Percentiles rank a stretch among this genome's conserved stretches.
These are phyloP conservation scores for Beauveria medogensis DNA, from an alignment of 2,329 filamentous ascomycete genomes.

Conservation along the genomic window DNA sequence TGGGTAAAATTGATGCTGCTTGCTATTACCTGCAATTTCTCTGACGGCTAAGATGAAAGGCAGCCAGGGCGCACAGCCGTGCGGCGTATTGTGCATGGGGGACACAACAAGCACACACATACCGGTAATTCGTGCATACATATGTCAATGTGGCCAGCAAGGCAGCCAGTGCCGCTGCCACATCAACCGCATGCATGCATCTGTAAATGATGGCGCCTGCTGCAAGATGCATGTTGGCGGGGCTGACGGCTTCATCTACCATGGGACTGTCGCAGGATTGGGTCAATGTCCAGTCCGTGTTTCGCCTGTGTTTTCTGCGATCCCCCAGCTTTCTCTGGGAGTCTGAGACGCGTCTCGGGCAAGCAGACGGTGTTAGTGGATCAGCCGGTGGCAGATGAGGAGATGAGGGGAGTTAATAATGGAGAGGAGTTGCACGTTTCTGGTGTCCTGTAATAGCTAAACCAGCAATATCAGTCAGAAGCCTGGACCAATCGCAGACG, in stretches of 20 bases:
- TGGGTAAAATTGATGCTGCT: too few species aligned
- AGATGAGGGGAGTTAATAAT: not conserved
- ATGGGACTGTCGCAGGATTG: constrained; percentile 6
- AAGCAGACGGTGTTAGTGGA: not conserved
- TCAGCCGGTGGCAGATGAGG: not conserved
- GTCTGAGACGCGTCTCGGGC: not conserved
- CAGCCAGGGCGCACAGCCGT: not conserved
- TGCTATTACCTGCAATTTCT: too few species aligned
- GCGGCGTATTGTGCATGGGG: not conserved
- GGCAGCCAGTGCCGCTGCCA: not conserved
- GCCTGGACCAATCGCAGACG: not conserved
- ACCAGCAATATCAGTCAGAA: not conserved
- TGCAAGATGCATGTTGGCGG: not conserved
- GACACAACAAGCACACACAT: not conserved
- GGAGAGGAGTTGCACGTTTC: not conserved
- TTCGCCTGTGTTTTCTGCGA: constrained; percentile 1
- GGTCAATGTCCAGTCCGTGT: constrained; percentile 3
- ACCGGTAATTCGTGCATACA: not conserved
- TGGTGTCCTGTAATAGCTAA: not conserved
- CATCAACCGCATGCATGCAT: not conserved
- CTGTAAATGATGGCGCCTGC: constrained; percentile 2
- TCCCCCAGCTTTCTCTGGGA: not conserved
- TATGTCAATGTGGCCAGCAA: not conserved
- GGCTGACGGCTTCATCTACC: not conserved
- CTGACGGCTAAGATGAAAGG: too few species aligned